Evolutionary conservation across 495 filamentous ascomycete species (phyloP).

Genomic region (Penicillium ucsense): DNA sequence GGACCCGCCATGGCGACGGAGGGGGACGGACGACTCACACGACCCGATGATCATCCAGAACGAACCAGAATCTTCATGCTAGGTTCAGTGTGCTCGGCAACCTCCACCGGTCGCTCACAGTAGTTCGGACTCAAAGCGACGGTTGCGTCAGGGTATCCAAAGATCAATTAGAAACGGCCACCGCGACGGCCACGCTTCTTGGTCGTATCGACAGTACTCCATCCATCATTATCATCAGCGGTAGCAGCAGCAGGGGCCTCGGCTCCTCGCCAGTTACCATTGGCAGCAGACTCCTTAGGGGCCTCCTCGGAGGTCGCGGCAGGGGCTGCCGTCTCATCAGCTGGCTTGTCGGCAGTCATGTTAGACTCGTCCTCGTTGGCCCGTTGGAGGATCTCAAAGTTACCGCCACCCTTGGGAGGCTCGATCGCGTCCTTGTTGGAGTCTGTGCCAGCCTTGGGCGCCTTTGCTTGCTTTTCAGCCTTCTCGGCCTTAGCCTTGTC

Average conservation of each 20-base stretch:
- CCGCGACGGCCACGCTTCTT: slow-evolving; percentile 45
- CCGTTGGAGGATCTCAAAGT: slow-evolving; percentile 47
- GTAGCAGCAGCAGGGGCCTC: slow-evolving; percentile 21
- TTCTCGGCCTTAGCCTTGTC: slow-evolving; percentile 76
- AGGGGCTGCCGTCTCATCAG: slow-evolving; percentile 18
- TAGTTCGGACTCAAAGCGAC: slow-evolving; percentile 12
- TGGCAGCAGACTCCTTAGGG: slow-evolving; percentile 28
- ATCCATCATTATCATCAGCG: slow-evolving; percentile 56
- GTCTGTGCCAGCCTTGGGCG: slow-evolving; percentile 35
- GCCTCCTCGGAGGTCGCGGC: slow-evolving; percentile 24
- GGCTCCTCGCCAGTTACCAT: slow-evolving; percentile 32
- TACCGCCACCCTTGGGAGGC: slow-evolving; percentile 32
- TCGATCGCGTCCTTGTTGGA: slow-evolving; percentile 39
- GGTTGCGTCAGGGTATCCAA: slow-evolving; percentile 33
- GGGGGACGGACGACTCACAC: too few relatives aligned
- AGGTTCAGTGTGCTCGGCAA: too few relatives aligned
- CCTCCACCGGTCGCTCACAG: too few relatives aligned
- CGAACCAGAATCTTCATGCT: neutral
- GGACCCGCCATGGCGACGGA: too few relatives aligned
- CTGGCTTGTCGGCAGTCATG: slow-evolving; percentile 27
- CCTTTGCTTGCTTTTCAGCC: slow-evolving; percentile 43
- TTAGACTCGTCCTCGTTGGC: slow-evolving; percentile 37
- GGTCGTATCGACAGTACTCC: slow-evolving; percentile 60
- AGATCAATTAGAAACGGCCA: slow-evolving; percentile 40
- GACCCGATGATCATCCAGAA: neutral